Base-by-base conservation (phyloP, 148 eudicot species). In the Rhododendron mucronatum region DNA sequence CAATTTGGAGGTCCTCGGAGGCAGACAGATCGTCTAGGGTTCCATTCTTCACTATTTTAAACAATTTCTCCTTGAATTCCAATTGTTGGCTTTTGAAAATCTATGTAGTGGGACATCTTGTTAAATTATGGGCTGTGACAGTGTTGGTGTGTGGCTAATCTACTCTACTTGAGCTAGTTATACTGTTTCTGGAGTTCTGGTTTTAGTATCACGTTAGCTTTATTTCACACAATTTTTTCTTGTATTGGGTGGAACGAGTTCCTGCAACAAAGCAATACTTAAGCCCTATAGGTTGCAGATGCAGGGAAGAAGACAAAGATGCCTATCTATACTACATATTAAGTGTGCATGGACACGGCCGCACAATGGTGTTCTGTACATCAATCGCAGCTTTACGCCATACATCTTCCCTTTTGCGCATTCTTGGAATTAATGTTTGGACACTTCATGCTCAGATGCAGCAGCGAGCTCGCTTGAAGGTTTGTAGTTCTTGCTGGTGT, bases 401-500 rank as follows among this genome's bases (percentile, higher is more conserved):
- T 85, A 88, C 92, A 83, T 93, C 97, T 73, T 93, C 98, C 82
- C 89, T 94, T 50, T 83, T 95, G 91, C 94, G 92, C 77, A 91
- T 92, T 86, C 93, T 95, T 85, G 89, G 90, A 44, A 67, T 97
- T 50, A 91, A 89, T 84, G 92, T 93, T 77, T 91, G 86, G 85
- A 93, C 94, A 84, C 94, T 97, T 86, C 98, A 97, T 88, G 90
- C 95, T 48, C 92, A 95, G 88, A 97, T 93, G 99, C 98, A 95
- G 86, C 98, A 97, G 89, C 90, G 96, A 65, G 98, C 99, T 84
- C 99, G 99, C 18, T 94, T 97, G 81, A 97, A 97, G 98, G 99
- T 97, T 51, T 30, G 84, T 78, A 21, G 55, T 80, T 77, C 74
- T 55, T 16, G 26, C 35, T 18, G 61, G 23, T 45, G 51, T 78